phyloP scores from a whole-genome alignment of 129 eudicot species.

The Arctium lappa region DNA sequence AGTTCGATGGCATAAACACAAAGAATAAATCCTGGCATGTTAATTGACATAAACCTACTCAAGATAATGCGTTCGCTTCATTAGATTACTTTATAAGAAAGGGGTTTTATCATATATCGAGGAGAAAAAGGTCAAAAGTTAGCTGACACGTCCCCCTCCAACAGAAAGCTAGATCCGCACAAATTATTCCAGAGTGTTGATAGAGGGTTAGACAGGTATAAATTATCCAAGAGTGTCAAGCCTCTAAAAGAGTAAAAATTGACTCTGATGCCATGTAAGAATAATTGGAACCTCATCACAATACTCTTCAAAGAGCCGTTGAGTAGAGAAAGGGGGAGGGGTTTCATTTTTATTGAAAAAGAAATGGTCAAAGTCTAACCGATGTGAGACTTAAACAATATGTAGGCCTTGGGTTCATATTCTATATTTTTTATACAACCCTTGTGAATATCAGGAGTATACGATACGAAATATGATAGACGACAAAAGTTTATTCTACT shows the following conservation, averaged over 20 bases:
- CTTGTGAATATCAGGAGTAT: not conserved
- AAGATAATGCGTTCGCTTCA: not conserved
- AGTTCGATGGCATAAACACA: slow-evolving; percentile 18
- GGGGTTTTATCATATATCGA: not conserved
- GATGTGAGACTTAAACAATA: not conserved
- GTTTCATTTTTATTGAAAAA: not conserved
- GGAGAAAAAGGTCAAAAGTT: not conserved
- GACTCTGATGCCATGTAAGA: not conserved
- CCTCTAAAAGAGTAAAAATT: not conserved
- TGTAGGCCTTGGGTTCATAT: not conserved
- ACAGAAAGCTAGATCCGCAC: not conserved
- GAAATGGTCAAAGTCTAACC: not conserved
- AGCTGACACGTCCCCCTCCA: not conserved
- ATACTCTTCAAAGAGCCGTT: not conserved
- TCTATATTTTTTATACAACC: not conserved
- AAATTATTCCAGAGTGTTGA: not conserved
- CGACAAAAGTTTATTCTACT: not conserved
- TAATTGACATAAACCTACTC: slow-evolving; percentile 14
- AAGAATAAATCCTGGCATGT: not conserved
- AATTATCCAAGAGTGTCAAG: not conserved
- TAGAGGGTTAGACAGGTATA: not conserved
- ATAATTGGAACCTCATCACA: not conserved
- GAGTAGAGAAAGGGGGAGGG: not conserved
- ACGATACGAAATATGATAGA: not conserved
- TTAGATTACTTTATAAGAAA: not conserved